Conservation (phyloP, 129 eudicot genomes). For the Flaveria brownii region DNA sequence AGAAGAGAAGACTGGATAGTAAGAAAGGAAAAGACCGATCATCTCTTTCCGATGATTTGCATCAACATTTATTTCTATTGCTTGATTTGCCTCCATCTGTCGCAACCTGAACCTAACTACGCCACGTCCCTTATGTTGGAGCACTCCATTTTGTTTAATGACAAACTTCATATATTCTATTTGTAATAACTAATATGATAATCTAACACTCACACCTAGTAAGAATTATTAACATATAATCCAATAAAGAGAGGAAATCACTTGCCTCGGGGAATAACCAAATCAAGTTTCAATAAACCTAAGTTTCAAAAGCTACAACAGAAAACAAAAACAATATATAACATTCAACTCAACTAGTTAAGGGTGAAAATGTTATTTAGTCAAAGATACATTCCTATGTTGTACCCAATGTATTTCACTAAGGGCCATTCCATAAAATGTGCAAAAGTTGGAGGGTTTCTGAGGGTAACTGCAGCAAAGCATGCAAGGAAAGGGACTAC, state of each 20-base stretch:
- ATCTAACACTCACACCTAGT: neutral
- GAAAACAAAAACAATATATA: neutral
- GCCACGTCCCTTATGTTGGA: too few relatives aligned
- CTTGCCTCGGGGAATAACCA: too few relatives aligned
- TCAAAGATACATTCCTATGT: neutral
- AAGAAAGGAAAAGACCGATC: too few relatives aligned
- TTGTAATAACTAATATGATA: neutral
- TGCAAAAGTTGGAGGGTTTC: neutral
- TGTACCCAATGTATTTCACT: neutral
- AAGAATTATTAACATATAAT: neutral
- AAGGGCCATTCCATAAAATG: neutral
- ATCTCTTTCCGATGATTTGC: too few relatives aligned
- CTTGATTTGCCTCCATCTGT: too few relatives aligned
- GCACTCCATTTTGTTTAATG: neutral
- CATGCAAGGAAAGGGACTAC: conserved; percentile 29
- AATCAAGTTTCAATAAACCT: too few relatives aligned
- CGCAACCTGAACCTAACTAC: too few relatives aligned
- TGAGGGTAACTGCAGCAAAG: conserved; percentile 3
- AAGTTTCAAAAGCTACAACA: neutral
- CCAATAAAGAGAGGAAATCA: neutral
- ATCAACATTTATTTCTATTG: too few relatives aligned
- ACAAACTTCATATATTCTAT: neutral
- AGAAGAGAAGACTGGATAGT: too few relatives aligned
- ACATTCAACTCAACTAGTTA: neutral
- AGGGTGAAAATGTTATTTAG: too few relatives aligned